Evolutionary conservation across 768 basidiomycete species (phyloP).

Genomic region (Hydnomerulius pinastri): DNA sequence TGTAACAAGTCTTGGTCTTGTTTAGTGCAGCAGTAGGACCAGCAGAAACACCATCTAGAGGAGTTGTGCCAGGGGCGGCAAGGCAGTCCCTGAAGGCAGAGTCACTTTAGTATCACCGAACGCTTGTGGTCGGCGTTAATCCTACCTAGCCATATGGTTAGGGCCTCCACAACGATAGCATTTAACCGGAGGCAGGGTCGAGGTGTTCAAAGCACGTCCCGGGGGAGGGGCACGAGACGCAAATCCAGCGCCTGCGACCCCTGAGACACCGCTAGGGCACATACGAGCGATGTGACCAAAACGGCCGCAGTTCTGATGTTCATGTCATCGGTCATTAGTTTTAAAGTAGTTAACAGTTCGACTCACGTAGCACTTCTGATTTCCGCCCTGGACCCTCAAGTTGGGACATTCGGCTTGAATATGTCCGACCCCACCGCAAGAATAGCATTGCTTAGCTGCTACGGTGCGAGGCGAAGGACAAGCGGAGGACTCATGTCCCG

Average conservation of each 20-base stretch:
- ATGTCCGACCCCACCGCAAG: slow-evolving; percentile 90
- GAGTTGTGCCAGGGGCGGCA: slow-evolving; percentile 62
- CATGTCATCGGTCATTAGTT: slow-evolving; percentile 3
- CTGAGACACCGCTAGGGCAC: slow-evolving; percentile 56
- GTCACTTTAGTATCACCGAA: slow-evolving; percentile 5
- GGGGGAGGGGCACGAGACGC: slow-evolving; percentile 72
- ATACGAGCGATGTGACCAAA: slow-evolving; percentile 80
- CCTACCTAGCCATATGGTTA: slow-evolving; percentile 82
- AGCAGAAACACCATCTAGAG: slow-evolving; percentile 47
- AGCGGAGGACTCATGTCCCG: slow-evolving; percentile 90
- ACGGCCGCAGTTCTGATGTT: slow-evolving; percentile 70
- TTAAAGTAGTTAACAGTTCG: neutral
- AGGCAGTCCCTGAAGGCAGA: slow-evolving; percentile 68
- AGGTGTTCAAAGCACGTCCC: slow-evolving; percentile 73
- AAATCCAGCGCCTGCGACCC: slow-evolving; percentile 46
- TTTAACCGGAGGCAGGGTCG: slow-evolving; percentile 78
- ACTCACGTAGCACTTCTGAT: slow-evolving; percentile 85
- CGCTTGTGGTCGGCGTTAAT: neutral
- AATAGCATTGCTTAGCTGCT: slow-evolving; percentile 89
- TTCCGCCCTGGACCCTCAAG: slow-evolving; percentile 65
- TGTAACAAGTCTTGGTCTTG: slow-evolving; percentile 84
- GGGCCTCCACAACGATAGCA: slow-evolving; percentile 90
- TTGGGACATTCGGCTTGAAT: slow-evolving; percentile 87
- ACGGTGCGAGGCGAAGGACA: slow-evolving; percentile 84
- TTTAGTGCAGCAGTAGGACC: slow-evolving; percentile 43